Evolutionary conservation across 257 asterid genomes (phyloP), one percentile per base, ranked within the genome.

Genomic region (Leonotis leonurus): DNA sequence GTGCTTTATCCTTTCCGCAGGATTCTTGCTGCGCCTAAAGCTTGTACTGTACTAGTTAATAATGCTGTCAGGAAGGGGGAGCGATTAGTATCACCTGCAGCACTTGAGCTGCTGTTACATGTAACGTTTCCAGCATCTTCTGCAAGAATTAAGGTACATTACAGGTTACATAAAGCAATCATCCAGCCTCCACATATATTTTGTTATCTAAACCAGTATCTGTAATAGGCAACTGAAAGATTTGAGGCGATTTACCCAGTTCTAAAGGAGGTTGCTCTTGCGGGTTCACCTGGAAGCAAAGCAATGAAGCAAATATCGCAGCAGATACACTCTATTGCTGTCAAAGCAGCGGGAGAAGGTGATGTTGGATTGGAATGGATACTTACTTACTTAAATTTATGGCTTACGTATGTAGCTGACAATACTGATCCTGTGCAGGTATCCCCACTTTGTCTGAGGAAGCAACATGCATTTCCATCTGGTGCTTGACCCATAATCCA

Each of bases 251-350:
- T 91, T 48, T 91, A 82, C 82, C 95, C 94, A 29, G 68, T 82
- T 39, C 86, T 91, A 36, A 83, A 81, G 70, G 92, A 84, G 65
- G 84, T 85, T 53, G 89, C 98, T 17, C 88, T 91, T 64, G 88
- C 96, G 63, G 98, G 98, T 75, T 68, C 94, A 46, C 82, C 85
- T 9, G 93, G 96, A 65, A 88, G 98, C 84, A 88, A 88, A 78
- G 95, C 91, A 56, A 86, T 88, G 91, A 90, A 79, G 80, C 96
- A 82, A 79, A 85, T 82, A n/a, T 64, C 96, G 1, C 81, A 55
- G 46, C 88, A 84, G 83, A 81, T 88, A 67, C 87, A 80, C 35
- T 13, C 65, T 52, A 27, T 85, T 46, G 70, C 77, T 14, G 56
- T 82, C 44, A 85, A 82, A 75, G 73, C 91, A 56, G 86, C 87